A percentile compares a stretch with the other conserved stretches of the same genome.
Conservation (phyloP, 352 stramenopile species). For the Pythium monospermum region DNA sequence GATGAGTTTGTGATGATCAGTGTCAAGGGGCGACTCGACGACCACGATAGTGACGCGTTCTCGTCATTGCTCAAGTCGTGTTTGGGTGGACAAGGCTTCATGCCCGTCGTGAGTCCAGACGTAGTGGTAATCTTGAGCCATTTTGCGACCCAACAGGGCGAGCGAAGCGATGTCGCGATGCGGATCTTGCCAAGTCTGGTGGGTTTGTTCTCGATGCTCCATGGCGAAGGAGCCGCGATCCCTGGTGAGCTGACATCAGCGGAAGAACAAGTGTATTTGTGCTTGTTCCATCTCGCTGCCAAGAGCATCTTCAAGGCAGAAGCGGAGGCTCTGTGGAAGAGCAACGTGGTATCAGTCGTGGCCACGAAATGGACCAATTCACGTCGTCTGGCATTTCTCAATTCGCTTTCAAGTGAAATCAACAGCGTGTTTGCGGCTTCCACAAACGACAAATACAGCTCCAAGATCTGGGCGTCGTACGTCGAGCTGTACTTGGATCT, state of each 20-base stretch:
- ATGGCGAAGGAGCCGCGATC: slow-evolving; percentile 15
- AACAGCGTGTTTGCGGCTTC: slow-evolving; percentile 27
- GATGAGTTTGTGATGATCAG: slow-evolving; percentile 81
- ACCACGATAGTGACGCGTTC: slow-evolving; percentile 49
- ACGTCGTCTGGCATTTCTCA: slow-evolving; percentile 32
- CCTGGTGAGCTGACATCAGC: slow-evolving; percentile 48
- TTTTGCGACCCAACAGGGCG: slow-evolving; percentile 45
- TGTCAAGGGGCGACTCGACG: slow-evolving; percentile 66
- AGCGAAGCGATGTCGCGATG: slow-evolving; percentile 44
- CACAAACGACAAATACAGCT: slow-evolving; percentile 2
- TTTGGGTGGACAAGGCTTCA: slow-evolving; percentile 35
- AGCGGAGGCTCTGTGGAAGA: slow-evolving; percentile 43
- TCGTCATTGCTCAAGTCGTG: slow-evolving; percentile 42
- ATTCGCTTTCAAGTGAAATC: slow-evolving; percentile 42
- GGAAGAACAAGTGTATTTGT: slow-evolving; percentile 45
- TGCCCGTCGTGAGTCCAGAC: slow-evolving; percentile 60
- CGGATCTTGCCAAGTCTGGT: slow-evolving; percentile 58
- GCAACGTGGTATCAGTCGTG: slow-evolving; percentile 29
- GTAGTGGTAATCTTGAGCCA: slow-evolving; percentile 69
- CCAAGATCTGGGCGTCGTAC: slow-evolving; percentile 21
- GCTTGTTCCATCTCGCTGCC: slow-evolving; percentile 56
- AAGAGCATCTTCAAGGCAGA: slow-evolving; percentile 45
- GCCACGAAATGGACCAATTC: slow-evolving; percentile 31
- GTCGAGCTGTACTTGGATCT: slow-evolving; percentile 21
- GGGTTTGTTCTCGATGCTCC: slow-evolving; percentile 41